These are phyloP conservation scores for Triadica sebifera DNA, from an alignment of 345 rosid genomes.

Conservation along the genomic window DNA sequence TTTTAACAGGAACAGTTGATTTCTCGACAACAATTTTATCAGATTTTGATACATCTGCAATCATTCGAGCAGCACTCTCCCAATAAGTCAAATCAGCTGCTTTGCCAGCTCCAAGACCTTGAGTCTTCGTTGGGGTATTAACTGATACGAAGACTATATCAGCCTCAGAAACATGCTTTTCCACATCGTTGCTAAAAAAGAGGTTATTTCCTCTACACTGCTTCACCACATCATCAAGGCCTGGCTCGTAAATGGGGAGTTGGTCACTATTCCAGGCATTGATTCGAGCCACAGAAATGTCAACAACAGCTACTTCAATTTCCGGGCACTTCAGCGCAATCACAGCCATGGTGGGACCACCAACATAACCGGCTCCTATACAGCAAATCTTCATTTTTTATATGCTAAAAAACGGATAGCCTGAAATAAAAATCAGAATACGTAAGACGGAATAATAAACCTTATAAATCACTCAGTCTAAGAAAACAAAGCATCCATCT, in stretches of 20 bases:
- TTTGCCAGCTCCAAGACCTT: too few relatives aligned
- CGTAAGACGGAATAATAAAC: not conserved
- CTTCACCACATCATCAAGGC: constrained; percentile 13
- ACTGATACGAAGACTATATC: constrained; percentile 16
- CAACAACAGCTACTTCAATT: constrained; percentile 15
- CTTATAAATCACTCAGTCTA: not conserved
- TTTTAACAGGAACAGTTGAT: too few relatives aligned
- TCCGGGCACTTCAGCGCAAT: constrained; percentile 13
- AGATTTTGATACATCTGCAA: too few relatives aligned
- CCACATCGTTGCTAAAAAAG: constrained; percentile 15
- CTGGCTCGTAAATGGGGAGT: constrained; percentile 10
- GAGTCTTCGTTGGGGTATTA: not conserved
- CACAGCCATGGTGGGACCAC: constrained; percentile 44
- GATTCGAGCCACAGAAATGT: constrained; percentile 15
- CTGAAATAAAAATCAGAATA: constrained; percentile 2
- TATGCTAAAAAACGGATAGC: not conserved
- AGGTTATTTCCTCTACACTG: constrained; percentile 15
- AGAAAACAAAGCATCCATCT: not conserved
- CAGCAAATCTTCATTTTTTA: constrained; percentile 34
- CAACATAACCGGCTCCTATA: constrained; percentile 74
- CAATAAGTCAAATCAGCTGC: too few relatives aligned
- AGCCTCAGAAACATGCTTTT: constrained; percentile 14
- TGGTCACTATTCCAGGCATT: constrained; percentile 14
- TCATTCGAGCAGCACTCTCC: too few relatives aligned
- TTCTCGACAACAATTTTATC: too few relatives aligned